Percentiles rank a stretch among this genome's conserved stretches.
Evolutionary conservation across 768 basidiomycete genomes (phyloP).

Genomic region (Suillus bovinus): DNA sequence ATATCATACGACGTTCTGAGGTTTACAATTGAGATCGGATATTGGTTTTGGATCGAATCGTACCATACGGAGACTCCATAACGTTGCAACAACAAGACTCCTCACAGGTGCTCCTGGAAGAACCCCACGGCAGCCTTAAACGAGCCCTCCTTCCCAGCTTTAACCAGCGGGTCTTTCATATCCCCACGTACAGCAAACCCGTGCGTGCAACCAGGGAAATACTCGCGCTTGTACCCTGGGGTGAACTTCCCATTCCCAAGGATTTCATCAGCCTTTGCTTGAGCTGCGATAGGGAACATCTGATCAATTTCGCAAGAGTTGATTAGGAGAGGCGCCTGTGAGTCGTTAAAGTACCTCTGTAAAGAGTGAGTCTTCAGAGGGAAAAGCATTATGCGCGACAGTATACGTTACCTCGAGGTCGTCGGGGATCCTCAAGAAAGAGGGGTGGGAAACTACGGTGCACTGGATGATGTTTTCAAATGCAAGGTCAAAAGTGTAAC

Average conservation of each 20-base stretch:
- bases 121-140: slow-evolving; percentile 60
- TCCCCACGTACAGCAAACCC: slow-evolving; percentile 56
- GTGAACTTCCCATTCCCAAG: slow-evolving; percentile 39
- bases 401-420: slow-evolving; percentile 36
- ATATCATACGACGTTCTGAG: background rate
- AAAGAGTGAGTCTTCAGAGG: background rate
- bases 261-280: slow-evolving; percentile 37
- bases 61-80: background rate
- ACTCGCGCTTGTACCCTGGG: slow-evolving; percentile 47
- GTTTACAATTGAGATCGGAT: background rate
- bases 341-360: slow-evolving; percentile 33
- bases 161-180: slow-evolving; percentile 46
- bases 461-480: slow-evolving; percentile 41
- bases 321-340: slow-evolving; percentile 43
- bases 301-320: slow-evolving; percentile 39
- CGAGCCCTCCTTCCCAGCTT: slow-evolving; percentile 64
- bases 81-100: background rate
- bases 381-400: background rate
- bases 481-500: slow-evolving; percentile 48
- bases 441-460: slow-evolving; percentile 48
- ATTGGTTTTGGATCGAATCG: background rate
- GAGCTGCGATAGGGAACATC: slow-evolving; percentile 34
- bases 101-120: slow-evolving; percentile 40
- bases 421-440: slow-evolving; percentile 37
- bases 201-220: slow-evolving; percentile 50